A percentile compares a stretch with the other conserved stretches of the same genome.
Conservation (phyloP, 177 flowering plant genomes). For the Vitis hybrid region DNA sequence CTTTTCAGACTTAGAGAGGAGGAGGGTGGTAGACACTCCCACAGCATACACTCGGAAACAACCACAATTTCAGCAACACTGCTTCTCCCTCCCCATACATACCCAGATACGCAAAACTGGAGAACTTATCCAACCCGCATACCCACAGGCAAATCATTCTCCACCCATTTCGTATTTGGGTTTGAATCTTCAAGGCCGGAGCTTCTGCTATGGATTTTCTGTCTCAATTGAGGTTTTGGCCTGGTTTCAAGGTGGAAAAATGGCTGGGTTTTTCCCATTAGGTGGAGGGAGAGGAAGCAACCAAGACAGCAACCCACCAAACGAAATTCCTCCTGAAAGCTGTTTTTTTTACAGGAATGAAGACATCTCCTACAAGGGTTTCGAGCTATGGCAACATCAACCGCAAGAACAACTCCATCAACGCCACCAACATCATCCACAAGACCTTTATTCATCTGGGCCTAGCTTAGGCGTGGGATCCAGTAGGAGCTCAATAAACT, state of each 20-base stretch:
- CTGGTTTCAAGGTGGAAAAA: slow-evolving; percentile 13
- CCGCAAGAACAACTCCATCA: slow-evolving; percentile 20
- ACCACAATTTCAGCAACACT: no score
- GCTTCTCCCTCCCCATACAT: no score
- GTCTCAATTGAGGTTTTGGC: slow-evolving; percentile 13
- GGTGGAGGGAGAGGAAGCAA: slow-evolving; percentile 15
- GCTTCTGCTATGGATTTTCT: slow-evolving; percentile 29
- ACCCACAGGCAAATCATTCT: no score
- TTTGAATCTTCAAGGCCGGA: background rate
- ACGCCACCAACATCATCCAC: slow-evolving; percentile 11
- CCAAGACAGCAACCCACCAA: slow-evolving; percentile 16
- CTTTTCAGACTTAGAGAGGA: background rate
- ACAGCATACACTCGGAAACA: background rate
- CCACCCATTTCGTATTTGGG: no score
- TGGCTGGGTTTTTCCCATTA: slow-evolving; percentile 47
- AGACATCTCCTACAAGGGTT: slow-evolving; percentile 21
- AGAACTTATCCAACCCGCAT: no score
- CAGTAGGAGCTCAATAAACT: slow-evolving; percentile 18
- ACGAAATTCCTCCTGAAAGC: slow-evolving; percentile 29
- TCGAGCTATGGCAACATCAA: slow-evolving; percentile 41
- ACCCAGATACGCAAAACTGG: no score
- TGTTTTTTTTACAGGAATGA: slow-evolving; percentile 39
- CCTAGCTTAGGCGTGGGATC: slow-evolving; percentile 36
- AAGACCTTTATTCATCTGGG: slow-evolving; percentile 26
- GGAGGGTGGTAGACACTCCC: no score